Evolutionary conservation across 257 asterid genomes (phyloP).

Genomic region (Penstemon barbatus): DNA sequence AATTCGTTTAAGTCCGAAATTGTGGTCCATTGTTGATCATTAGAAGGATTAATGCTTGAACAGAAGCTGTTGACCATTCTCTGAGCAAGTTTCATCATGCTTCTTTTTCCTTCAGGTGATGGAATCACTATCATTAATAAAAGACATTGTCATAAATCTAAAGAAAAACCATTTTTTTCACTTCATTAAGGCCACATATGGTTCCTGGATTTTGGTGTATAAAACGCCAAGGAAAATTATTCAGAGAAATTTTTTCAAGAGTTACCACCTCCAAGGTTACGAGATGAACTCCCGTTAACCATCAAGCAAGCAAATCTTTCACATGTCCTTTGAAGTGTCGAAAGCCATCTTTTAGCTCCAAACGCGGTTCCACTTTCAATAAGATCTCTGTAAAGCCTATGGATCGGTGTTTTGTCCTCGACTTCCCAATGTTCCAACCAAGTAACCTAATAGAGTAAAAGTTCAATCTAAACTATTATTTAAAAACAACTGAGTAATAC

Average conservation of each 20-base stretch:
- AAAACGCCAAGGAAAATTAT: no score
- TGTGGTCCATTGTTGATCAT: slow-evolving; percentile 80
- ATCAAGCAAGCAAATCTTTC: slow-evolving; percentile 79
- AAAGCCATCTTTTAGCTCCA: slow-evolving; percentile 96
- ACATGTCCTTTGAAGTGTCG: slow-evolving; percentile 73
- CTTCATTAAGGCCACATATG: no score
- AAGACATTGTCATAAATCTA: neutral
- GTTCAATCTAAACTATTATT: neutral
- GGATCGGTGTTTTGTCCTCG: slow-evolving; percentile 66
- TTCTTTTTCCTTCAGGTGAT: slow-evolving; percentile 77
- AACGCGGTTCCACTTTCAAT: slow-evolving; percentile 73
- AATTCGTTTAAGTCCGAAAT: slow-evolving; percentile 58
- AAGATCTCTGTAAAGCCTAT: slow-evolving; percentile 71
- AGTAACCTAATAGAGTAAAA: slow-evolving; percentile 51
- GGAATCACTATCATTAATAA: slow-evolving; percentile 50
- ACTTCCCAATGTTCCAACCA: slow-evolving; percentile 96
- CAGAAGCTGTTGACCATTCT: slow-evolving; percentile 91
- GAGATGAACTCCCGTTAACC: slow-evolving; percentile 63
- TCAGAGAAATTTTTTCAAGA: no score
- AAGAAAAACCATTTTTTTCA: neutral
- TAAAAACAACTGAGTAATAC: no score
- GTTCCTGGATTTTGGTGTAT: no score
- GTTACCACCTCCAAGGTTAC: slow-evolving; percentile 81
- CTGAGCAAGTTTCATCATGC: slow-evolving; percentile 92
- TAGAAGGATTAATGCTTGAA: slow-evolving; percentile 67